Evolutionary conservation across 176 grass and related monocot species (phyloP), one percentile per base, ranked within the genome.

Genomic region (Musa beccarii): DNA sequence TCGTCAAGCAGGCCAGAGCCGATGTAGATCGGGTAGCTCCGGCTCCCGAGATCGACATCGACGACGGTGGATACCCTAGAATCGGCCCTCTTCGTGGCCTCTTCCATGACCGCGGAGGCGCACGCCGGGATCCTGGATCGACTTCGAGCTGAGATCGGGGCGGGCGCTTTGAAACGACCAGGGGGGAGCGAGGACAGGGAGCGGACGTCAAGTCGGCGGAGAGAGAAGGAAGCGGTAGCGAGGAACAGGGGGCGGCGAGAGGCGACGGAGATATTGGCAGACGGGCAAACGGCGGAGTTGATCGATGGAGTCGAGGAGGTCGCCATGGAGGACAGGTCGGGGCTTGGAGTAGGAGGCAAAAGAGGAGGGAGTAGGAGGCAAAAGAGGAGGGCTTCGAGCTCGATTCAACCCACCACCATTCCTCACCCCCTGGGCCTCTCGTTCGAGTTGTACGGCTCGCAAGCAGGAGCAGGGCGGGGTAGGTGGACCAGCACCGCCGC

Each of bases 21-120:
- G 63, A 94, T 94, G 74, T 99, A 99, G 83, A 99, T 99, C 70
- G 95, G 95, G 79, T 99, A 99, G 76, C 95, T 99, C 71, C 95
- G 86, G 81, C 85, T 84, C 15, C 95, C 95, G 61, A 99, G 91
- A 82, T 99, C 84, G 57, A 99, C 95, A 17, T 94, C 86, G 75
- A 99, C 86, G 14, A 94, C 79, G 8, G 82, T 86, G 15, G 90
- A 91, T 75, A 89, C 95, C 83, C 72, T 91, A 51, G 95, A 94
- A 65, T 75, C 88, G 15, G 81, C 21, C 20, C 15, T 73, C 9
- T 53, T 21, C 55, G 55, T 7, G 24, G 74, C 69, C 12, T 86
- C 83, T 71, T 91, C 78, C 84, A 89, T 91, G 22, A 84, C 79
- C 12, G 90, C 83, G 19, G 84, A 75, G 49, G 78, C 76, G 28